Evolutionary conservation across 768 basidiomycete genomes (phyloP), one percentile per base, ranked within the genome.

Genomic region (Imleria badia): DNA sequence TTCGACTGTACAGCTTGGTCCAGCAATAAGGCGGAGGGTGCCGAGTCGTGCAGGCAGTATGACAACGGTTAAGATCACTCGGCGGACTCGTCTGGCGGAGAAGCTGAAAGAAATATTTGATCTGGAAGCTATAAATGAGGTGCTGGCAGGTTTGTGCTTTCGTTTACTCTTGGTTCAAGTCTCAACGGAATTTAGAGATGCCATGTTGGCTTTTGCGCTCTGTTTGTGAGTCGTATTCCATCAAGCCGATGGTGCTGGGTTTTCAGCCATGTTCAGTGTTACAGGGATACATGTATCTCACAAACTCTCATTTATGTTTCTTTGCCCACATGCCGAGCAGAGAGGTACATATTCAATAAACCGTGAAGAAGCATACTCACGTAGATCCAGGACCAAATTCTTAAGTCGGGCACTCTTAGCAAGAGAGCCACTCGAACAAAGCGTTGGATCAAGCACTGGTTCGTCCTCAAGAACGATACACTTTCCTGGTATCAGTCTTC

Each of bases 231-330:
- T 85, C 31, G 38, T 23, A 30, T 46, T 48, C 5, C 33, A 23
- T 48, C 45, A 26, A 22, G 14, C 8, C 12, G 26, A 30, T 33
- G 23, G n/a, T 47, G 5, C 39, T 6, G n/a, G 23, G 10, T 48
- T 44, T 55, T 57, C 19, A 60, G 22, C 33, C 48, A 55, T 15
- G 35, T 39, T 22, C 69, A 91, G 93, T 98, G 58, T 78, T 99
- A 31, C 96, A 99, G 72, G 96, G 96, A 3, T 98, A 96, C 68
- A 91, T 99, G 83, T 99, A 96, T 70, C 77, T 98, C 45, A 98
- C 96, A 1, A 91, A 91, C 62, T 85, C 88, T 12, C 90, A 96
- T 68, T 72, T 98, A 19, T 98, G 96, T 74, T 99, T 99, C 77
- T 99, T 95, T 71, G 93, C 93, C 3, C 93, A 93, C 68, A 89